Conservation (phyloP, 345 rosid species). For the Physaria fendleri region DNA sequence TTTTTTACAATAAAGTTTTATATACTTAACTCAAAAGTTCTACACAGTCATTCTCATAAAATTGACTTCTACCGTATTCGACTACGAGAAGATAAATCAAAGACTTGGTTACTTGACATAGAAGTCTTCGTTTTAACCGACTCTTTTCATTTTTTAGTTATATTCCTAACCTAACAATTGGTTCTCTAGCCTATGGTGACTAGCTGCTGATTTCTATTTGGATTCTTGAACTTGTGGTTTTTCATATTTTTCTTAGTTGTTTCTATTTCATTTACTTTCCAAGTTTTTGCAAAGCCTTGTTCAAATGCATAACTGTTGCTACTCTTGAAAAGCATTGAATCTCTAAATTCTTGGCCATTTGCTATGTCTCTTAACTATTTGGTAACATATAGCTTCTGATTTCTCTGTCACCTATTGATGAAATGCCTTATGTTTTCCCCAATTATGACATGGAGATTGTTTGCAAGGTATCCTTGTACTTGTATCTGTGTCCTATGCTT, state of each 20-base stretch:
- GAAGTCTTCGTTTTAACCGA: conserved; percentile 27
- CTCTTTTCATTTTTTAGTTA: conserved; percentile 17
- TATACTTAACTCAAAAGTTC: not conserved
- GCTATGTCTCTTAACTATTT: conserved; percentile 1
- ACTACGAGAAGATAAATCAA: conserved; percentile 15
- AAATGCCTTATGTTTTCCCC: not conserved
- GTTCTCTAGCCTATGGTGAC: conserved; percentile 10
- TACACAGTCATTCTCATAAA: not conserved
- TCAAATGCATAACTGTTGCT: conserved; percentile 25
- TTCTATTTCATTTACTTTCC: conserved; percentile 12
- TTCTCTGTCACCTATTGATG: not conserved
- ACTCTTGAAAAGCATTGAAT: conserved; percentile 18
- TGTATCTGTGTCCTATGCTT: not conserved
- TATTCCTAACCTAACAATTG: conserved; percentile 17
- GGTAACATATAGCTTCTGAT: not conserved
- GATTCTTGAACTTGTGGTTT: conserved; percentile 22
- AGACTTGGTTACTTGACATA: conserved; percentile 13
- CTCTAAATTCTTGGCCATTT: conserved; percentile 10
- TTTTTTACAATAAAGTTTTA: not conserved
- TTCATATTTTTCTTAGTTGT: not conserved
- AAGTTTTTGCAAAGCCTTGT: conserved; percentile 28
- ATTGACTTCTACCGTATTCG: conserved; percentile 11
- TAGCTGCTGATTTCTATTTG: conserved; percentile 32
- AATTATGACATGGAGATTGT: not conserved
- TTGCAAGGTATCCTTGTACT: not conserved